Percentiles rank a stretch among this genome's conserved stretches.
phyloP scores from a whole-genome alignment of 2,329 filamentous ascomycete genomes.

The Penicillium sp. region DNA sequence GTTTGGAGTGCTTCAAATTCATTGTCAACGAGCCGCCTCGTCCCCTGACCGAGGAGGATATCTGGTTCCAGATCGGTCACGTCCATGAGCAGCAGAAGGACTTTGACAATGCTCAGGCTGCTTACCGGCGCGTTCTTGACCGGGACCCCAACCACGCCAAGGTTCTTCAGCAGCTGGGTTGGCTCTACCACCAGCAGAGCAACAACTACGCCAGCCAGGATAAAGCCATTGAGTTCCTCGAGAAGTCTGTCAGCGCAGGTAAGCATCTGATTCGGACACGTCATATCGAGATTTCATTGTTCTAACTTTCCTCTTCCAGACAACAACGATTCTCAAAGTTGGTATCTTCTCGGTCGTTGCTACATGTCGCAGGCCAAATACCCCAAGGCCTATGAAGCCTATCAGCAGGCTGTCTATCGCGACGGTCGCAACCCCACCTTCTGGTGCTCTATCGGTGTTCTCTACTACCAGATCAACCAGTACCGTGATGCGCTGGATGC shows the following conservation, averaged over 20 bases:
- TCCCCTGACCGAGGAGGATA: constrained; percentile 92
- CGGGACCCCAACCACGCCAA: constrained; percentile 95
- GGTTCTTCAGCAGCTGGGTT: constrained; percentile 94
- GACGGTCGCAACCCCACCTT: constrained; percentile 97
- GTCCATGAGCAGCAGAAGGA: constrained; percentile 99
- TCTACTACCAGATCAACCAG: constrained; percentile 99
- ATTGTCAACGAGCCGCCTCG: constrained; percentile 90
- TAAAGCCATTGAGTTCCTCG: constrained; percentile 90
- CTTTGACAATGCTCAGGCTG: constrained; percentile 85
- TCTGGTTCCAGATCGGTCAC: constrained; percentile 99
- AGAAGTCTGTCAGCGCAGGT: constrained; percentile 94
- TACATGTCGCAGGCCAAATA: constrained; percentile 99
- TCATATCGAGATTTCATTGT: neutral
- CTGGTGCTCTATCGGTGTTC: constrained; percentile 98
- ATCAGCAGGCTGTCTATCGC: constrained; percentile 96
- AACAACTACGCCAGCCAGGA: constrained; percentile 88
- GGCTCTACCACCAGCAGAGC: constrained; percentile 96
- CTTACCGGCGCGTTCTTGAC: constrained; percentile 88
- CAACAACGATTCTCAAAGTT: constrained; percentile 92
- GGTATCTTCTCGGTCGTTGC: constrained; percentile 94
- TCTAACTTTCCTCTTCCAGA: constrained; percentile 49
- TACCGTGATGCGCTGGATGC: constrained; percentile 96
- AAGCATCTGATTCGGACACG: constrained; percentile 31
- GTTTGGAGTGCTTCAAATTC: constrained; percentile 98
- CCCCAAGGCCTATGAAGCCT: constrained; percentile 95